Evolutionary conservation across 768 basidiomycete genomes (phyloP), one percentile per base, ranked within the genome.

Genomic region (Tylopilus vinaceipallidus): DNA sequence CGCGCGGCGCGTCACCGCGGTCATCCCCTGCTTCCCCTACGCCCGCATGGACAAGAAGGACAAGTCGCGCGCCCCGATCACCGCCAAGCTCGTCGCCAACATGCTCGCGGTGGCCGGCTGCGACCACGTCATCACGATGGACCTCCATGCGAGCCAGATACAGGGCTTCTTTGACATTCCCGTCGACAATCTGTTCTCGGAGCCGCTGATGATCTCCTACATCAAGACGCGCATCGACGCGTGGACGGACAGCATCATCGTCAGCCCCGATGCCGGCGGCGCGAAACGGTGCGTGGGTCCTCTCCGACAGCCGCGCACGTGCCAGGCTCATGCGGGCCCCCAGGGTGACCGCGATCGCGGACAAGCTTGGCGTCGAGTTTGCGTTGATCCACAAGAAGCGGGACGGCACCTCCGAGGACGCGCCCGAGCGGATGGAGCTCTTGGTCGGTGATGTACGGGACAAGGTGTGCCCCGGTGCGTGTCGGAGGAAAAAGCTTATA

Each of bases 101-200:
- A 98, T 98, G 95, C 77, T 99, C 52, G 86, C 84, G 37, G 91
- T 97, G 40, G 95, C 97, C 9, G 95, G 95, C 20, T 97, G 94
- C 65, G 95, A 98, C 71, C 95, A 98, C 65, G 88, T 99, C 62
- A 98, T 99, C 59, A 98, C 95, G n/a, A 95, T 98, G 88, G 95
- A 98, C 68, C 74, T 98, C 43, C 95, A 98, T 64, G 95, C 95
- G 35, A 89, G 88, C 61, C 95, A 98, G 73, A 98, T 98, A 52
- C 95, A 98, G 66, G 95, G 95, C 7, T 98, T 98, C 76, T 98
- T 98, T 68, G 94, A 98, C 68, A 92, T 98, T 57, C 95, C 95
- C 9, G 95, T 97, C 23, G 95, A 98, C 73, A 98, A 98, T 68
- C 77, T 98, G 38, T 98, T 88, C 73, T 94, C 91, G 32, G 95